Conservation (phyloP, 1,284 basidiomycete species). For the Apiotrichum laibachii region DNA sequence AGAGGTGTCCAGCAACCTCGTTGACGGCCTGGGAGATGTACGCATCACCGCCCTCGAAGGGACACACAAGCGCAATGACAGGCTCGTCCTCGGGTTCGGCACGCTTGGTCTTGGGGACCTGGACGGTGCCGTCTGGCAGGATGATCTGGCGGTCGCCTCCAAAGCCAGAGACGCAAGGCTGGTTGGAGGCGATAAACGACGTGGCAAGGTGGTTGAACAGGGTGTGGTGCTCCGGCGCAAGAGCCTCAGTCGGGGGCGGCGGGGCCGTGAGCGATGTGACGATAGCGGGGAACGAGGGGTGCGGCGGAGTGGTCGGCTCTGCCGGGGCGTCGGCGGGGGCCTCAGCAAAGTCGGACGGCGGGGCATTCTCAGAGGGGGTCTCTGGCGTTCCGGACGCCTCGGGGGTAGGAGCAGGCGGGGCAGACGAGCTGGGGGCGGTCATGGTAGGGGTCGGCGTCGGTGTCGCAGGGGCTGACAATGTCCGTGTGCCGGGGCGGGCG, state of each 20-base stretch:
- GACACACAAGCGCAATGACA: slow-evolving; percentile 74
- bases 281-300: slow-evolving; percentile 16
- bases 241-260: slow-evolving; percentile 4
- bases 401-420: neutral
- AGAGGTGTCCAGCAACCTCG: slow-evolving; percentile 67
- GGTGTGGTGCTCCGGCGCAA: slow-evolving; percentile 15
- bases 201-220: slow-evolving; percentile 25
- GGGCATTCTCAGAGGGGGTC: neutral
- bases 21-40: slow-evolving; percentile 72
- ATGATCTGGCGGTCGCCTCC: neutral
- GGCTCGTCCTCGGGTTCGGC: slow-evolving; percentile 48
- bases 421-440: neutral
- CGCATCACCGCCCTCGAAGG: slow-evolving; percentile 77
- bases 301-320: neutral
- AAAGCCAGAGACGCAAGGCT: slow-evolving; percentile 6
- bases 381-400: neutral
- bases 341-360: neutral
- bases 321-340: neutral
- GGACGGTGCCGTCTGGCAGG: neutral
- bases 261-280: slow-evolving; percentile 18
- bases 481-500: slow-evolving; percentile 1
- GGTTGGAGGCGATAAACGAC: slow-evolving; percentile 20
- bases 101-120: neutral
- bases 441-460: neutral
- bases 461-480: neutral